Conservation (phyloP, 2,329 filamentous ascomycete species). For the Penicillium thymicola region DNA sequence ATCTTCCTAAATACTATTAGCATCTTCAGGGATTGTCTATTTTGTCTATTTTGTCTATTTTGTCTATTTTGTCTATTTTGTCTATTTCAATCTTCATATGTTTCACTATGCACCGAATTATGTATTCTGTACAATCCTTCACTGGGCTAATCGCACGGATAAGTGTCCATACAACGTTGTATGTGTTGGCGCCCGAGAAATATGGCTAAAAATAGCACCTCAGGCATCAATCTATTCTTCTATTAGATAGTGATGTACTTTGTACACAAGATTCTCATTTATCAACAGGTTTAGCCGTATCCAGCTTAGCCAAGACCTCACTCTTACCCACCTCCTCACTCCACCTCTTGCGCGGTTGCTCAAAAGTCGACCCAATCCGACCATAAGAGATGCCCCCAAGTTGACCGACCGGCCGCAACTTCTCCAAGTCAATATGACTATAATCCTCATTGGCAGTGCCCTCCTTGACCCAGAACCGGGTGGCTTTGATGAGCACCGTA, state of each 20-base stretch:
- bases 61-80: neutral
- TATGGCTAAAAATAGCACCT: neutral
- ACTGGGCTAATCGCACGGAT: neutral
- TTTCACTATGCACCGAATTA: neutral
- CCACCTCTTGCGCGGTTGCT: slow-evolving; percentile 56
- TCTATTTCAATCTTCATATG: neutral
- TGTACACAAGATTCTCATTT: neutral
- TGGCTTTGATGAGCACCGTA: slow-evolving; percentile 73
- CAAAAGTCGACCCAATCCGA: slow-evolving; percentile 62
- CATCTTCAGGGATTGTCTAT: neutral
- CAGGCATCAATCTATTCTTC: neutral
- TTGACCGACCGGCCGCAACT: slow-evolving; percentile 71
- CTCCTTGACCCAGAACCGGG: slow-evolving; percentile 79
- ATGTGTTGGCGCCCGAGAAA: neutral
- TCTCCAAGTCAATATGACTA: slow-evolving; percentile 68
- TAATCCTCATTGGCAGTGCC: slow-evolving; percentile 75
- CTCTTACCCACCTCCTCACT: slow-evolving; percentile 18
- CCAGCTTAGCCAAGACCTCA: slow-evolving; percentile 13
- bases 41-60: neutral
- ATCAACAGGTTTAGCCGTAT: slow-evolving; percentile 9
- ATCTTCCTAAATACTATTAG: neutral
- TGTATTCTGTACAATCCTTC: neutral
- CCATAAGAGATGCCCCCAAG: slow-evolving; percentile 85
- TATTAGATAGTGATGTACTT: neutral
- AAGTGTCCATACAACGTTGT: neutral